Conservation (phyloP, 2,329 filamentous ascomycete species). For the Septoria petroselini region DNA sequence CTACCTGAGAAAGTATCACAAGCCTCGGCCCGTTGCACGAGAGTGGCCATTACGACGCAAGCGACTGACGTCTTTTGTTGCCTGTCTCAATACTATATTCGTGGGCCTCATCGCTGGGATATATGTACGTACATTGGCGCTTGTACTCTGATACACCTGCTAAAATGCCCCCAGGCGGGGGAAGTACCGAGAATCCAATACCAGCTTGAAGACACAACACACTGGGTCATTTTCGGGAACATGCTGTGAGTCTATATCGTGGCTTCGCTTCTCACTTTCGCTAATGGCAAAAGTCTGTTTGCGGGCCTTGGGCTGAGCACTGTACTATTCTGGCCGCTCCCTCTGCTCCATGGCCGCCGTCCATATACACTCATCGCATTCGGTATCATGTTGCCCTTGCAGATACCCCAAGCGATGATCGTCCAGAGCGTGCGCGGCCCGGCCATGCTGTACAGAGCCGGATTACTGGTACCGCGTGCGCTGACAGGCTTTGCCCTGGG, state of each 20-base stretch:
- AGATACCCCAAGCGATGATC: constrained; percentile 71
- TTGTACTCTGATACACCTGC: background rate
- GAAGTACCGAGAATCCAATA: constrained; percentile 78
- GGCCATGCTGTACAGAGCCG: constrained; percentile 55
- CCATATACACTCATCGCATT: constrained; percentile 70
- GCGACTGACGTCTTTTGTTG: constrained; percentile 63
- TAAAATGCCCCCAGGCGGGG: constrained; percentile 51
- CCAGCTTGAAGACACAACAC: constrained; percentile 65
- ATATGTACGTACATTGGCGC: constrained; percentile 47
- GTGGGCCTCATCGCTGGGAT: constrained; percentile 70
- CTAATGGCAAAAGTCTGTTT: constrained; percentile 52
- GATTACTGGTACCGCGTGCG: constrained; percentile 61
- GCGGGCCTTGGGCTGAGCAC: constrained; percentile 67
- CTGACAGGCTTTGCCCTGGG: constrained; percentile 68
- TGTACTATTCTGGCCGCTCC: constrained; percentile 69
- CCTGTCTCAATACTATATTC: constrained; percentile 69
- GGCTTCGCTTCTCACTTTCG: background rate
- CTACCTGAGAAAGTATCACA: constrained; percentile 48
- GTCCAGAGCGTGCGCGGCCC: constrained; percentile 58
- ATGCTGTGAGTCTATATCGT: constrained; percentile 53
- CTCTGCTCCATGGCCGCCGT: constrained; percentile 71
- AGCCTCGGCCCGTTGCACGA: constrained; percentile 64
- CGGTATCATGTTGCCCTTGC: constrained; percentile 65
- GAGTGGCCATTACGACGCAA: constrained; percentile 69
- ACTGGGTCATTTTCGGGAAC: constrained; percentile 69